These are phyloP conservation scores for Tinospora cordifolia DNA, from an alignment of 164 flowering plant species.

Conservation along the genomic window DNA sequence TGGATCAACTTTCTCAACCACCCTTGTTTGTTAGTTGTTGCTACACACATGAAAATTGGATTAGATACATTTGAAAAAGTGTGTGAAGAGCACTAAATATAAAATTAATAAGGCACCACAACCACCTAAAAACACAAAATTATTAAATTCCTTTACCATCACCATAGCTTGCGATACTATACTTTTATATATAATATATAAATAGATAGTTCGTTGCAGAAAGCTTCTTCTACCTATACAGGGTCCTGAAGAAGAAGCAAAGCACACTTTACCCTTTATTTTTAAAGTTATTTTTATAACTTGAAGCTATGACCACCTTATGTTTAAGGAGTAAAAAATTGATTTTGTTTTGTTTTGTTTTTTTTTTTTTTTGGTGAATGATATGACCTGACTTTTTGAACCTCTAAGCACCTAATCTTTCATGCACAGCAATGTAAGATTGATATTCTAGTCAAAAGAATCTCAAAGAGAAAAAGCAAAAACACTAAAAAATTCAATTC, in stretches of 20 bases:
- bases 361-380: neutral
- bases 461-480: neutral
- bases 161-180: neutral
- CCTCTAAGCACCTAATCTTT: neutral
- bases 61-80: neutral
- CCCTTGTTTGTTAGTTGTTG: neutral
- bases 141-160: neutral
- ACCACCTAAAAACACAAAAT: neutral
- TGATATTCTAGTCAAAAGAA: conserved; percentile 2
- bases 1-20: conserved; percentile 2
- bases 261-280: no score
- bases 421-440: neutral
- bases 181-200: no score
- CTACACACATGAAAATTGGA: neutral
- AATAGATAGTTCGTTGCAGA: neutral
- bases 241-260: neutral
- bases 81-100: neutral
- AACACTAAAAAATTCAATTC: neutral
- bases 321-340: neutral
- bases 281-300: neutral
- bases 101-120: neutral
- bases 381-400: neutral
- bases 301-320: neutral
- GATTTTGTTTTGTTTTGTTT: neutral
- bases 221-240: neutral